These are phyloP conservation scores for Rutstroemia sp. DNA, from an alignment of 2,329 filamentous ascomycete species.

Conservation along the genomic window DNA sequence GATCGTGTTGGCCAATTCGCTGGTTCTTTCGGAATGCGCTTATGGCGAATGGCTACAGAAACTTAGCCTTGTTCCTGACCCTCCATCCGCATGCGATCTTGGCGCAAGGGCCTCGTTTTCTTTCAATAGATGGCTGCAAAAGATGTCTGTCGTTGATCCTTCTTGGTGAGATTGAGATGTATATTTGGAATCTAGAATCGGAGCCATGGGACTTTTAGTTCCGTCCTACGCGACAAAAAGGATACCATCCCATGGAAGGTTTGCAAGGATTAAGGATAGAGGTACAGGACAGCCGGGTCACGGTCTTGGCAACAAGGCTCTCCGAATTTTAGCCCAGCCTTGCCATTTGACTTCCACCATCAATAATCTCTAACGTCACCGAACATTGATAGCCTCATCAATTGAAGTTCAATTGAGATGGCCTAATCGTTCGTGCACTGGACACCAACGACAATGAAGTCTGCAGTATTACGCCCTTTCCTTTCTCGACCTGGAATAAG, in stretches of 20 bases:
- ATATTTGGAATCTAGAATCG: neutral
- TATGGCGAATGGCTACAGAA: slow-evolving; percentile 5
- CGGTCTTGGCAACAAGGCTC: neutral
- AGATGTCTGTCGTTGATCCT: neutral
- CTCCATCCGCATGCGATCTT: slow-evolving; percentile 1
- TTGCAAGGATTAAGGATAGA: neutral
- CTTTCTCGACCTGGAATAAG: slow-evolving; percentile 15
- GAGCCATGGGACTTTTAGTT: neutral
- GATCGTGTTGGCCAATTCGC: neutral
- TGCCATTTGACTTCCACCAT: neutral
- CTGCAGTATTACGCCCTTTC: slow-evolving; percentile 19
- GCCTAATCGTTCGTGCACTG: neutral
- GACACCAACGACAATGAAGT: slow-evolving; percentile 19
- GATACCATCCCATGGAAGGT: neutral
- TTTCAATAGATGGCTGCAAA: neutral
- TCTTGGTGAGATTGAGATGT: neutral
- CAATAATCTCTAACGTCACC: slow-evolving; percentile 2
- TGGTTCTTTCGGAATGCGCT: slow-evolving; percentile 4
- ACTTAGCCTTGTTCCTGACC: slow-evolving; percentile 11
- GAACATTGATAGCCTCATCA: neutral
- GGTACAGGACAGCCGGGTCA: no score
- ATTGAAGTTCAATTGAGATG: neutral
- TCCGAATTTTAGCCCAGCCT: neutral
- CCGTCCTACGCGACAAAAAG: slow-evolving; percentile 1
- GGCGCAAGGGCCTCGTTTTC: slow-evolving; percentile 4